Base-by-base conservation (phyloP, 371 early-diverging fungal genomes). In the Capillidium rhysosporum region DNA sequence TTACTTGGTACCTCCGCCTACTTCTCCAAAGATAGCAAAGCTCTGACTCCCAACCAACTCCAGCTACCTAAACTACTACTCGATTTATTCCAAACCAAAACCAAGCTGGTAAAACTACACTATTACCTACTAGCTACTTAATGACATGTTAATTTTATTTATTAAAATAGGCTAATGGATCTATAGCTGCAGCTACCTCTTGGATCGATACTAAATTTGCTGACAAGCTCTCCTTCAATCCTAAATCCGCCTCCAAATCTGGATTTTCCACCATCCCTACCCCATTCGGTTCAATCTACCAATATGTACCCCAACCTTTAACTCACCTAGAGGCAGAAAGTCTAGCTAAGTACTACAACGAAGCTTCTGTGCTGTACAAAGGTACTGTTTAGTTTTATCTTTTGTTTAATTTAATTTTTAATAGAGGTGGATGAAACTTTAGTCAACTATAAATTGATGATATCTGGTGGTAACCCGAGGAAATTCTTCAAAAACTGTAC, bases 1-100 rank as follows among this genome's bases (percentile, higher is more conserved):
- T 23, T 52, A 4, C 40, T 34, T 40, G 52, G 52, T 8, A 40
- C 39, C 20, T 40, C 52, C 14, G 52, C 38, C 18, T 52, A 52
- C 41, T 43, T 25, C 21, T 21, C 29, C 26, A 39, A 20, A 9
- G 41, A 52, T 5, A 52, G 41, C 25, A 14, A 41, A 28, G 5
- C 18, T n/a, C 21, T 52, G 8, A 20, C 29, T 21, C 9, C 28
- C 23, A 43, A 12, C n/a, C 40, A 52, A 38, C 26, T 40, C 7
- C 28, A n/a, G 9, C 12, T 52, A 18, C 29, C 34, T 14, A 52
- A 39, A 16, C 28, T 10, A 25, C 25, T 52, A 14, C n/a, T 16
- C 25, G 23, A 52, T 3, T 23, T 52, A 1, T 20, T 52, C n/a
- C 20, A 41, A 26, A 23, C 20, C 7, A 52, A 43, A 26, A 8